Evolutionary conservation across 805 yeast genomes (phyloP).

Genomic region (Wickerhamia fluorescens): DNA sequence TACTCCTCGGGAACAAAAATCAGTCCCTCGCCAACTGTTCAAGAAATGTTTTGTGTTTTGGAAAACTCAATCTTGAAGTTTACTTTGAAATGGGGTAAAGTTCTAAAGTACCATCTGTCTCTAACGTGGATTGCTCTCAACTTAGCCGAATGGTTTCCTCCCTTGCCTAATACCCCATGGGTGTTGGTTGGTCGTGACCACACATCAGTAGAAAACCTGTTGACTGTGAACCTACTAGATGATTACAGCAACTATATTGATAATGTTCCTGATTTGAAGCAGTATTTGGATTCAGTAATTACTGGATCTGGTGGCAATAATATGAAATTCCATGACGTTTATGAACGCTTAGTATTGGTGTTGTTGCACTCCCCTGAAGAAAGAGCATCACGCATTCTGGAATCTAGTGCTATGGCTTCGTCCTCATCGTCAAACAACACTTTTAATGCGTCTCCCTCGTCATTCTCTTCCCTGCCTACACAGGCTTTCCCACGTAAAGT

Average conservation of each 20-base stretch:
- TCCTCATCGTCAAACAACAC: conserved; percentile 1
- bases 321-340: conserved; percentile 59
- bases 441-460: conserved; percentile 1
- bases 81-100: conserved; percentile 68
- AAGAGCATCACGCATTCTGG: conserved; percentile 1
- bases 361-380: conserved; percentile 67
- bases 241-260: conserved; percentile 35
- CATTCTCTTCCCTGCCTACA: conserved; percentile 1
- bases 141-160: conserved; percentile 85
- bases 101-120: conserved; percentile 73
- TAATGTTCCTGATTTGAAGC: conserved; percentile 19
- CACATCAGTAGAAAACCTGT: conserved; percentile 16
- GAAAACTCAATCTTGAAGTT: conserved; percentile 59
- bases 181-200: conserved; percentile 50
- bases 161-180: conserved; percentile 44
- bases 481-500: conserved; percentile 13
- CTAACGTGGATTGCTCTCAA: conserved; percentile 85
- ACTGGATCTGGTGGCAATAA: conserved; percentile 19
- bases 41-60: conserved; percentile 46
- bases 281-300: conserved; percentile 15
- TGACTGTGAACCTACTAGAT: conserved; percentile 25
- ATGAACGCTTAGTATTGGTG: conserved; percentile 69
- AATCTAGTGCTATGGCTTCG: conserved; percentile 1
- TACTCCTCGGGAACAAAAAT: conserved; percentile 14
- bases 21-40: conserved; percentile 38